Base-by-base conservation (phyloP, 495 filamentous ascomycete genomes). In the Penicillium ucsense region DNA sequence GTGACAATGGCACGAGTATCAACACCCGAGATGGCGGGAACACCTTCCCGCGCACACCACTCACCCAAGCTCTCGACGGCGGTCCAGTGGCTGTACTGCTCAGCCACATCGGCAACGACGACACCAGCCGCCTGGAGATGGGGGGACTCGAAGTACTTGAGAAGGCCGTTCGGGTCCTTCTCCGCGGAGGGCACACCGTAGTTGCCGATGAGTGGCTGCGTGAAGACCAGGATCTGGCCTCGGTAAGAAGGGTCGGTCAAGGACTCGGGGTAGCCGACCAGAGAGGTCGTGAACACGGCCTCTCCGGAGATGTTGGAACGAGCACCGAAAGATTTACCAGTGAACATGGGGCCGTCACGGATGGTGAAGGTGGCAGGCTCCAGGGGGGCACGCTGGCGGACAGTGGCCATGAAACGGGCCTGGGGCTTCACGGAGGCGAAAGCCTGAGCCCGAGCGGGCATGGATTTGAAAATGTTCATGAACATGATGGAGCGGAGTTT, bases 171-270 rank as follows among this genome's bases (percentile, higher is more conserved):
- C 63, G 84, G 66, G 61, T 94, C 88, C 42, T 88, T 81, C 58
- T 76, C 77, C 32, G 73, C 76, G 9, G 86, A 88, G 3, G 89
- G 89, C 2, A 95, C 89, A 56, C 92, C 92, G 61, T 99, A 99
- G 74, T 99, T 99, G 54, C 92, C 92, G 65, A 99, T 95, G 52
- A 99, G 72, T n/a, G 92, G 92, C 64, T 94, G 88, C 46, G 92
- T 99, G 76, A 99, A 95, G 59, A 97, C 91, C 57, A 95, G 74
- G 48, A 97, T 97, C 73, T 99, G 94, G 38, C 94, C 94, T 55
- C 94, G 89, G 76, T 99, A 99, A 31, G 92, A 97, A 35, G 92
- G 94, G 59, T 97, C 94, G 61, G 92, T 97, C 80, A 99, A 81
- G 38, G 91, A 95, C 72, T 98, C 94, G 51, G 92, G 92, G 63